These are phyloP conservation scores for Teunomyces panamensis DNA, from an alignment of 805 yeast genomes.

Conservation along the genomic window DNA sequence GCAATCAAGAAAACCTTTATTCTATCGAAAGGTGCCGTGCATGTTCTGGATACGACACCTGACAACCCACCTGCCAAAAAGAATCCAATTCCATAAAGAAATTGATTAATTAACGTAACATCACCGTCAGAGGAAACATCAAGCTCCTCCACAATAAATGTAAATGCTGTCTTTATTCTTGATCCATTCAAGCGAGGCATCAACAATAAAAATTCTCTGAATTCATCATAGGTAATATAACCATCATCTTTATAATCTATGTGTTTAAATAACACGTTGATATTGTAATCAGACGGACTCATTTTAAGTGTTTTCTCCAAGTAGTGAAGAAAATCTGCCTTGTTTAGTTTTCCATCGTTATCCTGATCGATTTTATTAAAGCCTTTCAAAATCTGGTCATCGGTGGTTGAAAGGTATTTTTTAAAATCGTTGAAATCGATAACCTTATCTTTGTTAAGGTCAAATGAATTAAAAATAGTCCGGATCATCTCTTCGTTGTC, in stretches of 20 bases:
- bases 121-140: constrained; percentile 91
- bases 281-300: constrained; percentile 48
- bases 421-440: constrained; percentile 68
- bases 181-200: constrained; percentile 82
- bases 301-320: constrained; percentile 52
- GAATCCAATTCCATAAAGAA: constrained; percentile 81
- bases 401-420: constrained; percentile 62
- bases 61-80: constrained; percentile 94
- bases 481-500: constrained; percentile 57
- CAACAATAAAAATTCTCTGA: constrained; percentile 76
- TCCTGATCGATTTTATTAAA: constrained; percentile 68
- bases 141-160: constrained; percentile 71
- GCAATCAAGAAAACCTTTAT: constrained; percentile 92
- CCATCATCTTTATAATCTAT: constrained; percentile 60
- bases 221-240: constrained; percentile 76
- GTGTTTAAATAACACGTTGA: constrained; percentile 54
- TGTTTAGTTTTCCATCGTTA: constrained; percentile 66
- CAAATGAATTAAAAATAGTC: constrained; percentile 58
- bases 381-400: constrained; percentile 65
- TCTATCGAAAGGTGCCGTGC: constrained; percentile 96
- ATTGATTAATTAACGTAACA: constrained; percentile 75
- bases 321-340: constrained; percentile 66
- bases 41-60: constrained; percentile 93
- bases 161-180: constrained; percentile 75
- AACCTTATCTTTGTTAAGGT: constrained; percentile 51